Conservation (phyloP, 2,329 filamentous ascomycete genomes). For the Helminthosporium solani region DNA sequence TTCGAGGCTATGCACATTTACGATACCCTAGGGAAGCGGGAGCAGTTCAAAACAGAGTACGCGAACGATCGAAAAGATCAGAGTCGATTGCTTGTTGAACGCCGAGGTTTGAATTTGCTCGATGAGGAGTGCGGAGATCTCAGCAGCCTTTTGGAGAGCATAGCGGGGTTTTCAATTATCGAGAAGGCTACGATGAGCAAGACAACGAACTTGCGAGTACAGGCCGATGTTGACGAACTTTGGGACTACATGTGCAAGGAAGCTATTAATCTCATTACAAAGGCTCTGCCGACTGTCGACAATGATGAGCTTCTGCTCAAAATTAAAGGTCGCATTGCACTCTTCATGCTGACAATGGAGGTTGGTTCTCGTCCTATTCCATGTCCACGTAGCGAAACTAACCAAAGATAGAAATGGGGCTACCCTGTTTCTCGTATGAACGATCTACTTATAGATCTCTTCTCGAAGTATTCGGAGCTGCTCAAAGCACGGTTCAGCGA, state of each 20-base stretch:
- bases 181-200: slow-evolving; percentile 91
- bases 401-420: slow-evolving; percentile 68
- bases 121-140: slow-evolving; percentile 82
- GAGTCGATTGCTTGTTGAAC: slow-evolving; percentile 79
- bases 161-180: slow-evolving; percentile 94
- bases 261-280: slow-evolving; percentile 77
- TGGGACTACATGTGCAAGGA: slow-evolving; percentile 98
- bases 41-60: slow-evolving; percentile 89
- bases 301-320: slow-evolving; percentile 91
- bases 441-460: slow-evolving; percentile 80
- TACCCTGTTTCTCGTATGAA: slow-evolving; percentile 83
- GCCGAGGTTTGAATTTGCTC: slow-evolving; percentile 70
- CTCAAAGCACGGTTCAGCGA: slow-evolving; percentile 90
- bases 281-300: slow-evolving; percentile 73
- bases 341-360: slow-evolving; percentile 99
- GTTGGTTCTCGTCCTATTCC: slow-evolving; percentile 48
- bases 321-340: slow-evolving; percentile 86
- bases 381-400: slow-evolving; percentile 4
- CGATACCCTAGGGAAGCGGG: slow-evolving; percentile 86
- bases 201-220: slow-evolving; percentile 76
- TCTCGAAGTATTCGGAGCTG: slow-evolving; percentile 90
- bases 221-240: slow-evolving; percentile 90
- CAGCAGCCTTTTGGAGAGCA: slow-evolving; percentile 89
- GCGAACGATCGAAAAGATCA: slow-evolving; percentile 86
- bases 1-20: slow-evolving; percentile 97